Conservation (phyloP, 352 stramenopile species). For the Pythium coloratum region DNA sequence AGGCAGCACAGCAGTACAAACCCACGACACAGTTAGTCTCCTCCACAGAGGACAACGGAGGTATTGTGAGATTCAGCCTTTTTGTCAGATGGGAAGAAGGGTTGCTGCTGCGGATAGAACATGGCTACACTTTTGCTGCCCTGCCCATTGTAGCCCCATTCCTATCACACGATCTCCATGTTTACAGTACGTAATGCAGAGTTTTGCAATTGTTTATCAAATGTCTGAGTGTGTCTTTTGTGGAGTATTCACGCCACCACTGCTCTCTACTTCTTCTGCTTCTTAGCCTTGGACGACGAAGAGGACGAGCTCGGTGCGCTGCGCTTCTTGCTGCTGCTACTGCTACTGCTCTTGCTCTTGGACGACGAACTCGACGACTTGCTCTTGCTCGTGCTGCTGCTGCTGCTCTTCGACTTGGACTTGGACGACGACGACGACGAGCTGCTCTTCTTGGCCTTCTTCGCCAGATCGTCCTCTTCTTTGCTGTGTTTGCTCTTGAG, state of each 20-base stretch:
- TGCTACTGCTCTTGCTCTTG: conserved; percentile 46
- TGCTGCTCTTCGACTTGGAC: conserved; percentile 66
- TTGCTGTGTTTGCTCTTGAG: conserved; percentile 69
- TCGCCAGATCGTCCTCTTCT: conserved; percentile 76
- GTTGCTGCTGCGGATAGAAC: no score
- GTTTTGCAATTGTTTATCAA: not conserved
- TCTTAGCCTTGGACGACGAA: conserved; percentile 67
- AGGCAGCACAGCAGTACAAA: not conserved
- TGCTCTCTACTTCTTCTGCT: conserved; percentile 57
- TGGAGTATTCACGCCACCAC: not conserved
- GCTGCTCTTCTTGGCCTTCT: conserved; percentile 71
- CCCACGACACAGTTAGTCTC: no score
- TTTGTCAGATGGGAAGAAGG: no score
- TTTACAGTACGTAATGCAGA: not conserved
- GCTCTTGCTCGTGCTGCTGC: conserved; percentile 55
- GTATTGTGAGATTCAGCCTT: no score
- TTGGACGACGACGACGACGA: conserved; percentile 52
- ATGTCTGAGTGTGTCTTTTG: not conserved
- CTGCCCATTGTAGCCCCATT: no score
- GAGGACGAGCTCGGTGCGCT: conserved; percentile 40
- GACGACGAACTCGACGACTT: conserved; percentile 29
- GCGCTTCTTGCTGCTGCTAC: conserved; percentile 67
- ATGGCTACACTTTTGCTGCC: no score
- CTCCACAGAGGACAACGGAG: no score
- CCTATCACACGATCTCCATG: not conserved